Percentiles rank a stretch among this genome's conserved stretches.
These are phyloP conservation scores for Candida nonsorbophila DNA, from an alignment of 805 yeast genomes.

Conservation along the genomic window DNA sequence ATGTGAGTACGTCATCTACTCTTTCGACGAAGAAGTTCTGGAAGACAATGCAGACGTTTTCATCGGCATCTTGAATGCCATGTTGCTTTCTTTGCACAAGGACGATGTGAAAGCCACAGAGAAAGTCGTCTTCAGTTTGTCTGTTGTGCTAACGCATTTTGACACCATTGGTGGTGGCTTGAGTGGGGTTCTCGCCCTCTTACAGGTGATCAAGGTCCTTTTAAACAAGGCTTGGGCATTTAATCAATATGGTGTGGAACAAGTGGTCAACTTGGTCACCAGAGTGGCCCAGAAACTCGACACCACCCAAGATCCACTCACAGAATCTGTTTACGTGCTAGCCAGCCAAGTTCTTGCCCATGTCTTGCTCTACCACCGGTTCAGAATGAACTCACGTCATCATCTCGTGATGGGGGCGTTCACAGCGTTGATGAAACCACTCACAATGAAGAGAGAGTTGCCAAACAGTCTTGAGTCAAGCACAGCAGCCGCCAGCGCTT, in stretches of 20 bases:
- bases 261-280: constrained; percentile 38
- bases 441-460: constrained; percentile 23
- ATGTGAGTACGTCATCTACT: too few relatives aligned
- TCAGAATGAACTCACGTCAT: constrained; percentile 64
- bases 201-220: too few relatives aligned
- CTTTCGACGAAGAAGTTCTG: too few relatives aligned
- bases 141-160: too few relatives aligned
- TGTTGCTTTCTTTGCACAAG: too few relatives aligned
- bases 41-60: too few relatives aligned
- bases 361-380: constrained; percentile 63
- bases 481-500: constrained; percentile 39
- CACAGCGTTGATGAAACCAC: constrained; percentile 44
- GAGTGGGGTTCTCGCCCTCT: too few relatives aligned
- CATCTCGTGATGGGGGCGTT: constrained; percentile 55
- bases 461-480: background rate
- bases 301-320: background rate
- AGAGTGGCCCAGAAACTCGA: constrained; percentile 12
- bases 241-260: constrained; percentile 63
- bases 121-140: too few relatives aligned
- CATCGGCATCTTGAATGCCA: too few relatives aligned
- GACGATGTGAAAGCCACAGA: too few relatives aligned
- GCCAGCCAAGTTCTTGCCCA: constrained; percentile 52
- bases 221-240: constrained; percentile 55
- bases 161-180: constrained; percentile 18
- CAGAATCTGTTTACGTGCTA: constrained; percentile 23